Conservation (phyloP, 768 basidiomycete genomes). For the Infundibulicybe gibba region DNA sequence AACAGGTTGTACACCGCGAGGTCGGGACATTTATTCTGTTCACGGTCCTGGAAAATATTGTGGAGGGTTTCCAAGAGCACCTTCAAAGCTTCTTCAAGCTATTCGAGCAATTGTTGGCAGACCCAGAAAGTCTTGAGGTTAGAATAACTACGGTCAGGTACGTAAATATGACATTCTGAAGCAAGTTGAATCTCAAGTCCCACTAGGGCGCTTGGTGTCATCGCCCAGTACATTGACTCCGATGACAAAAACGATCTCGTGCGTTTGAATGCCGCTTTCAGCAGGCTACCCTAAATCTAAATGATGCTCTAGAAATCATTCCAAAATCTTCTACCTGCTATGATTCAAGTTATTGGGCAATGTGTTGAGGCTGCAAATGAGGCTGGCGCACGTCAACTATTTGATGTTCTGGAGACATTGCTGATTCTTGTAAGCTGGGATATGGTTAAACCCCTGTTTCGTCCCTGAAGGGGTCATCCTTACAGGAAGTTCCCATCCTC, state of each 20-base stretch:
- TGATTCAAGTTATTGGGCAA: conserved; percentile 87
- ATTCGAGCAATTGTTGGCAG: conserved; percentile 66
- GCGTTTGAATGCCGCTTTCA: conserved; percentile 22
- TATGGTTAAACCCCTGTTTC: neutral
- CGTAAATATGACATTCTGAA: conserved; percentile 8
- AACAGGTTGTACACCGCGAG: conserved; percentile 77
- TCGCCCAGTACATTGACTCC: conserved; percentile 88
- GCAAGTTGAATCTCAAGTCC: conserved; percentile 4
- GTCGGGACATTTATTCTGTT: conserved; percentile 87
- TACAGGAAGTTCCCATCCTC: conserved; percentile 89
- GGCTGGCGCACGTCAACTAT: conserved; percentile 78
- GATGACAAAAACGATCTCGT: conserved; percentile 89
- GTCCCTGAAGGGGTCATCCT: conserved; percentile 6
- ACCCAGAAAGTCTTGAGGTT: conserved; percentile 87
- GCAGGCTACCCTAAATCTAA: neutral
- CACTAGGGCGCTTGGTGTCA: conserved; percentile 77
- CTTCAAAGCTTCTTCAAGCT: conserved; percentile 74
- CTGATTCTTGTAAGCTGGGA: conserved; percentile 76
- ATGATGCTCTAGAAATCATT: conserved; percentile 62
- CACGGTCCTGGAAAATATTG: conserved; percentile 88
- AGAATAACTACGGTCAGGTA: conserved; percentile 86
- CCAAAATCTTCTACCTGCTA: conserved; percentile 81
- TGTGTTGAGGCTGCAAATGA: conserved; percentile 79
- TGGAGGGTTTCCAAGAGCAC: conserved; percentile 83
- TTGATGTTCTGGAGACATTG: conserved; percentile 95